Base-by-base conservation (phyloP, 495 filamentous ascomycete species). In the Monascus purpureus region DNA sequence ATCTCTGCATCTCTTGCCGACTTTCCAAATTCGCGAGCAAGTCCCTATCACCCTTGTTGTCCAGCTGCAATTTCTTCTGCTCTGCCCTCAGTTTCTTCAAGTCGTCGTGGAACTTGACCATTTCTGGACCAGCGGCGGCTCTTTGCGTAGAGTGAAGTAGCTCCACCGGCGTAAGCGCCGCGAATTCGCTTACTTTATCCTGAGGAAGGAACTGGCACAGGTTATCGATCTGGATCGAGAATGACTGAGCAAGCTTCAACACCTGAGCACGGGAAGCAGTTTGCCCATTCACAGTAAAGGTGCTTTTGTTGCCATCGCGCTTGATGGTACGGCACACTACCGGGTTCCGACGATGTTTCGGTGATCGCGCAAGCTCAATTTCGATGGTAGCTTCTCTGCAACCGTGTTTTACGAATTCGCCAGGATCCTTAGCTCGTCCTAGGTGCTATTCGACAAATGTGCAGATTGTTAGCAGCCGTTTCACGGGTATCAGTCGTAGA, bases 141-240 rank as follows among this genome's bases (percentile, higher is more conserved):
- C 81, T 69, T 36, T 90, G 77, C 0, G 90, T 99, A 29, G 86
- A 79, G 24, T 70, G 60, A 2, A 99, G 67, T 12, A 94, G 66
- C n/a, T 92, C 80, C n/a, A 86, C 61, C 0, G 85, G 80, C 5
- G 73, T 79, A 39, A 95, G 66, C 9, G 70, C 80, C 7, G 90
- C 83, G 47, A 99, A 99, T 39, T 94, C 86, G 15, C 83, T 82
- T 4, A 99, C 92, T 45, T 85, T 81, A 49, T 99, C 90, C 51
- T 99, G 90, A 1, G 90, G 90, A 22, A 99, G 66, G 44, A 99
- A 99, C 55, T 96, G 90, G 50, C 90, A 99, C 2, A 96, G 66
- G 43, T 99, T 99, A 55, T 96, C 90, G 46, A 96, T 79, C 54
- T 96, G 92, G 22, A 96, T 95, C 14, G 74, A 68, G 35, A 92